phyloP scores from a whole-genome alignment of 2,329 filamentous ascomycete species.

The Microdochium paspali region DNA sequence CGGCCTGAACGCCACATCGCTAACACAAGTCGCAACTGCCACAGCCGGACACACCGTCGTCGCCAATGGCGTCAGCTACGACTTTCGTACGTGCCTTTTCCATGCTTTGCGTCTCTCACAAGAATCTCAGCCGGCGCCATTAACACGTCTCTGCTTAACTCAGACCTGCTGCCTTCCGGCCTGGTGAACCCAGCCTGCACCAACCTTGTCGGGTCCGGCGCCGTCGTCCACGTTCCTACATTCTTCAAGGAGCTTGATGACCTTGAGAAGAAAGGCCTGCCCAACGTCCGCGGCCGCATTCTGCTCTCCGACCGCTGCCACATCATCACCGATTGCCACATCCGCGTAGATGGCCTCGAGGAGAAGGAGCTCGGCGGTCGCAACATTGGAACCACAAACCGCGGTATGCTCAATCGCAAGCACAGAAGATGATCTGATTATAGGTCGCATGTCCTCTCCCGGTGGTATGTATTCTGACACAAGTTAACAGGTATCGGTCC shows the following conservation, averaged over 20 bases:
- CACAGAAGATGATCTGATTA: constrained; percentile 12
- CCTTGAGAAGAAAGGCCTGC: constrained; percentile 50
- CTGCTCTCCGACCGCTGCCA: constrained; percentile 54
- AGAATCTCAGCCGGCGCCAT: too few species aligned
- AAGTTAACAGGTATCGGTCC: constrained; percentile 26
- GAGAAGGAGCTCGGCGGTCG: constrained; percentile 29
- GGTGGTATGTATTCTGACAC: constrained; percentile 8
- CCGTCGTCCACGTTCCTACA: constrained; percentile 35
- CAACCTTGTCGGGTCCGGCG: constrained; percentile 65
- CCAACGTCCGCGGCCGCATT: constrained; percentile 44
- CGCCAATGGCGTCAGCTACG: background rate
- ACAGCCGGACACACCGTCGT: background rate
- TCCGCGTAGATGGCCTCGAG: constrained; percentile 58
- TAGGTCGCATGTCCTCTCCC: constrained; percentile 4
- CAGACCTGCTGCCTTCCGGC: constrained; percentile 55
- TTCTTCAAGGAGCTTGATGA: constrained; percentile 58
- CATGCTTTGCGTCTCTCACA: background rate
- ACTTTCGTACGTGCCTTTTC: background rate
- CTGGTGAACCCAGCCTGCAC: constrained; percentile 61
- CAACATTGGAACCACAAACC: constrained; percentile 32
- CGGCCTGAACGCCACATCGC: background rate
- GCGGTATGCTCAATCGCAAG: constrained; percentile 19
- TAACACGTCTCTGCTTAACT: background rate
- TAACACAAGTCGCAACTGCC: background rate
- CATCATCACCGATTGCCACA: constrained; percentile 54